phyloP scores from a whole-genome alignment of 1,139 yeast genomes.

The Lodderomyces beijingensis region DNA sequence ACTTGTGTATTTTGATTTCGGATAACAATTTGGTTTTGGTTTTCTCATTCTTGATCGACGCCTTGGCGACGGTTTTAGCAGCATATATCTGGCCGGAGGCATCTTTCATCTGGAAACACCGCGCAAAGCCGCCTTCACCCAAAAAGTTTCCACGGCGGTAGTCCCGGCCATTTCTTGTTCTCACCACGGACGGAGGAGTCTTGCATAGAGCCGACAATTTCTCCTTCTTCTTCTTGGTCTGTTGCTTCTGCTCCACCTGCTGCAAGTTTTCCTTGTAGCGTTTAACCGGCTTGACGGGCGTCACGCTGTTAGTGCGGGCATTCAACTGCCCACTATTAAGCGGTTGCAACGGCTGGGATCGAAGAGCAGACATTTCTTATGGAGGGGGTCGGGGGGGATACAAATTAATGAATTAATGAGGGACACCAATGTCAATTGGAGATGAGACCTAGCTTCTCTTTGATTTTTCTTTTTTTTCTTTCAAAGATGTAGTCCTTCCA shows the following conservation, averaged over 20 bases:
- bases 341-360: conserved; percentile 46
- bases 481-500: no score
- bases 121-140: conserved; percentile 99
- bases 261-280: conserved; percentile 22
- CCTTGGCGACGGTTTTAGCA: conserved; percentile 97
- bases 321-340: conserved; percentile 44
- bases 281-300: conserved; percentile 39
- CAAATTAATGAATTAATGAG: no score
- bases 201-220: conserved; percentile 84
- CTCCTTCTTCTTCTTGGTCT: conserved; percentile 65
- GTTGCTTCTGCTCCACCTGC: conserved; percentile 12
- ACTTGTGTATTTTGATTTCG: conserved; percentile 92
- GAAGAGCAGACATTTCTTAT: conserved; percentile 31
- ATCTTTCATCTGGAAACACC: conserved; percentile 96
- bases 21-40: conserved; percentile 84
- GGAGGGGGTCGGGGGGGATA: no score
- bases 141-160: conserved; percentile 86
- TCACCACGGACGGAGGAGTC: conserved; percentile 90
- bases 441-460: no score
- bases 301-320: conserved; percentile 32
- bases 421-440: no score
- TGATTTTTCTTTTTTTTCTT: no score
- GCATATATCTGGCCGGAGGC: conserved; percentile 85
- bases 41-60: conserved; percentile 85
- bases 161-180: conserved; percentile 82